Conservation (phyloP, 2,329 filamentous ascomycete species). For the Cercospora zeae-maydis region DNA sequence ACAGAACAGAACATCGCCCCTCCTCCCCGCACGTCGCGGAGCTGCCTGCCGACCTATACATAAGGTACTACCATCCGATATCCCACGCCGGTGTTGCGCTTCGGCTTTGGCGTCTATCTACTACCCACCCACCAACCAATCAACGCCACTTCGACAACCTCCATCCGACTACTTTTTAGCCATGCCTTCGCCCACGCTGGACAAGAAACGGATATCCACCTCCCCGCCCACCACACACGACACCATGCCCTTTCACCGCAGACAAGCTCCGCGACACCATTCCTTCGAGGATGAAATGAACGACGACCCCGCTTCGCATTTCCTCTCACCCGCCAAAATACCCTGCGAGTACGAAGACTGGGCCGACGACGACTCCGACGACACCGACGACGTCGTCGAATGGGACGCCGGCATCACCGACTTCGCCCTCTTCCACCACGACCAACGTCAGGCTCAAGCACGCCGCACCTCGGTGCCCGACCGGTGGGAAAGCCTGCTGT, state of each 20-base stretch:
- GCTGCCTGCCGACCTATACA: no score
- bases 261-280: not conserved
- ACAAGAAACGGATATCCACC: constrained; percentile 20
- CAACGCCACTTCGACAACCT: constrained; percentile 9
- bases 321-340: constrained; percentile 31
- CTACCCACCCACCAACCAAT: constrained; percentile 19
- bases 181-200: constrained; percentile 22
- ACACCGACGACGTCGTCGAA: constrained; percentile 29
- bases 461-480: constrained; percentile 22
- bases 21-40: no score
- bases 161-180: constrained; percentile 14
- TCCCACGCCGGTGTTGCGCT: constrained; percentile 6
- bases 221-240: constrained; percentile 11
- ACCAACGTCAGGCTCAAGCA: constrained; percentile 29
- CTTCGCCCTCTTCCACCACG: constrained; percentile 34
- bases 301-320: constrained; percentile 32
- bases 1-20: constrained; percentile 6
- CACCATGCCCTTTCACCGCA: constrained; percentile 13
- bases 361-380: constrained; percentile 29
- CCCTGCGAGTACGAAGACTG: constrained; percentile 32
- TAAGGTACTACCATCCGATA: no score
- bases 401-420: constrained; percentile 37
- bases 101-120: constrained; percentile 9
- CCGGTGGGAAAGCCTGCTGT: constrained; percentile 30
- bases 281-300: constrained; percentile 32